Evolutionary conservation across 441 rosid genomes (phyloP), one percentile per base, ranked within the genome.

Genomic region (Geranium incanum): DNA sequence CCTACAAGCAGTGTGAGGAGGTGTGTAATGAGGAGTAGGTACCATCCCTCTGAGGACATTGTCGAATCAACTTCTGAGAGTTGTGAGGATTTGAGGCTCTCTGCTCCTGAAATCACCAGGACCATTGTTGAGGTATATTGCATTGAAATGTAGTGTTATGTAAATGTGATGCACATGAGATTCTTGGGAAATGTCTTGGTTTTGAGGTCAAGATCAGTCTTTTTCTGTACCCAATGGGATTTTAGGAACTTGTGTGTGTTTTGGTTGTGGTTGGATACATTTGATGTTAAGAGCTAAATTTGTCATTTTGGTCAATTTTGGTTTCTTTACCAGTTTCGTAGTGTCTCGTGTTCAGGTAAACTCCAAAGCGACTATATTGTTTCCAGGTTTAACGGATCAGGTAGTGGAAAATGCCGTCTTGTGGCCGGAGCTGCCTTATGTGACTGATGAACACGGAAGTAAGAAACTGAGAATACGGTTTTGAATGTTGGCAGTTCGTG

Each of bases 41-140:
- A 90, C 80, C 97, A 95, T 81, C 98, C 97, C 0, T 90, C 82
- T 69, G 99, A 95, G 86, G 97, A 91, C n/a, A 81, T 92, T 66
- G 84, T 79, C 11, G 87, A 83, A 66, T 77, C 85, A 12, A 70
- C 74, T 0, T 83, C 87, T 19, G 77, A 76, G 69, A 85, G 66
- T 67, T 65, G 69, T 36, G 85, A 68, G 68, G 91, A 83, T 65
- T 86, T 86, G 7, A 79, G 75, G 71, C 98, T 89, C 73, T 79
- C 96, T 0, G 80, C 90, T 76, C 84, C 91, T 36, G 97, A 95
- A 86, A 88, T 88, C 70, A 77, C 87, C 45, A 84, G 98, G 86
- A 92, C 98, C 19, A 78, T 89, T 68, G 88, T 91, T 11, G 96
- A 95, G 99, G 99, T 93, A 88, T 86, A 88, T 86, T 68, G 81